A percentile compares a stretch with the other conserved stretches of the same genome.
Evolutionary conservation across 345 rosid genomes (phyloP).

Genomic region (Syzygium oleosum): DNA sequence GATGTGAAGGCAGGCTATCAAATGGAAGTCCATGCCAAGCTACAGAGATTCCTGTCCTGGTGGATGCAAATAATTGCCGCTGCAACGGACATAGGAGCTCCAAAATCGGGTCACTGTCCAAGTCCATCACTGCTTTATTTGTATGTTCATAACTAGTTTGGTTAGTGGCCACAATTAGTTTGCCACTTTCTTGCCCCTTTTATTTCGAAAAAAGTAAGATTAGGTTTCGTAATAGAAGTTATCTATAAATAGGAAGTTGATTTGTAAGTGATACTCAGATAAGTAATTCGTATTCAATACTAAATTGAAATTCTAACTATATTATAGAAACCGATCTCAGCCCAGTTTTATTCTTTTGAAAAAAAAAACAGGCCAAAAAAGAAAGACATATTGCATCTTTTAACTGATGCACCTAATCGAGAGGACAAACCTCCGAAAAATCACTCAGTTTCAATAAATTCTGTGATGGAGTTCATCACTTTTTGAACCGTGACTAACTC

Average conservation of each 20-base stretch:
- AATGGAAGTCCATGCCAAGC: neutral
- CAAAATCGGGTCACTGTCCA: neutral
- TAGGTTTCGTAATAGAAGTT: neutral
- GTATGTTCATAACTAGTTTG: neutral
- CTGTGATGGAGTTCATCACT: no score
- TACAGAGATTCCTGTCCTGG: neutral
- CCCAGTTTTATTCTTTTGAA: no score
- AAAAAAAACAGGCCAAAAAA: no score
- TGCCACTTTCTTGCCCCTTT: neutral
- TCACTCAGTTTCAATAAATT: no score
- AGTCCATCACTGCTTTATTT: neutral
- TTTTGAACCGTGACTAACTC: no score
- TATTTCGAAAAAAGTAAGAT: neutral
- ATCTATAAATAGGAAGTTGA: no score
- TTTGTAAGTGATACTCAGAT: neutral
- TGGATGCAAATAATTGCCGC: neutral
- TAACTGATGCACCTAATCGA: no score
- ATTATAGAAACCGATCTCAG: neutral
- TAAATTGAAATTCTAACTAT: neutral
- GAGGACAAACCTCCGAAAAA: no score
- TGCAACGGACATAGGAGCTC: neutral
- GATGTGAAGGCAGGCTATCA: neutral
- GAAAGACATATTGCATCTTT: no score
- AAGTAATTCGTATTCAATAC: neutral
- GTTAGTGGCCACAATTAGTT: neutral